These are phyloP conservation scores for Phytophthora sp. DNA, from an alignment of 352 stramenopile genomes.

Conservation along the genomic window DNA sequence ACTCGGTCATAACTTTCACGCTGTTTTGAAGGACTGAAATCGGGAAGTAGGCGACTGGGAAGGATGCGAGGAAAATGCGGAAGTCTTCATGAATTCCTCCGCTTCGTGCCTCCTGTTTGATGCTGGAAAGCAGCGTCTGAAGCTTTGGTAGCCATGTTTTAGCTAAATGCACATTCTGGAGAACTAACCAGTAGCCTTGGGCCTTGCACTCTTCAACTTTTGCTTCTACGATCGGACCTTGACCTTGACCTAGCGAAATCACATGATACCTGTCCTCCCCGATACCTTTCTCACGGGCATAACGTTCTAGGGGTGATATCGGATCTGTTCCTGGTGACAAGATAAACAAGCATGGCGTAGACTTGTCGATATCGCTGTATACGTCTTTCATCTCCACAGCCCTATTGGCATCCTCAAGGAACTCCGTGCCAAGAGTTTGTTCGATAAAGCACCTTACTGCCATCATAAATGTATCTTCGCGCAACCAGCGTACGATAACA, in stretches of 20 bases:
- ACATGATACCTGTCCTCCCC: conserved; percentile 51
- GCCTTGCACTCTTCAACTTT: conserved; percentile 56
- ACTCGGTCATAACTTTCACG: conserved; percentile 84
- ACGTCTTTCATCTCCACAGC: conserved; percentile 49
- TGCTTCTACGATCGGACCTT: conserved; percentile 69
- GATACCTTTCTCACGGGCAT: conserved; percentile 49
- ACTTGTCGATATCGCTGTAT: conserved; percentile 62
- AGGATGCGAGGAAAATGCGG: conserved; percentile 73
- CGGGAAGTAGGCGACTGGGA: conserved; percentile 72
- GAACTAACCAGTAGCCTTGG: conserved; percentile 67
- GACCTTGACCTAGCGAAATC: conserved; percentile 81
- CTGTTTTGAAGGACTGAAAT: conserved; percentile 75
- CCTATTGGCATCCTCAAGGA: conserved; percentile 11
- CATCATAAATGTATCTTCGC: conserved; percentile 52
- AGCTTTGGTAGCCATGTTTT: conserved; percentile 80
- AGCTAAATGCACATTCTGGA: conserved; percentile 81
- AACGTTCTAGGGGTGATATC: conserved; percentile 49
- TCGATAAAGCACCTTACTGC: conserved; percentile 51
- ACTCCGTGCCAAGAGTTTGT: conserved; percentile 42
- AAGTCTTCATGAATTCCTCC: conserved; percentile 63
- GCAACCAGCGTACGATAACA: conserved; percentile 64
- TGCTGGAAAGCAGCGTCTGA: conserved; percentile 46
- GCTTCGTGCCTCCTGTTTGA: conserved; percentile 40
- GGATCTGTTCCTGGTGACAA: conserved; percentile 78
- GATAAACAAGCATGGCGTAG: conserved; percentile 78